A percentile compares a stretch with the other conserved stretches of the same genome.
phyloP scores from a whole-genome alignment of 768 basidiomycete genomes.

The Dictyophora rubrovolvata region DNA sequence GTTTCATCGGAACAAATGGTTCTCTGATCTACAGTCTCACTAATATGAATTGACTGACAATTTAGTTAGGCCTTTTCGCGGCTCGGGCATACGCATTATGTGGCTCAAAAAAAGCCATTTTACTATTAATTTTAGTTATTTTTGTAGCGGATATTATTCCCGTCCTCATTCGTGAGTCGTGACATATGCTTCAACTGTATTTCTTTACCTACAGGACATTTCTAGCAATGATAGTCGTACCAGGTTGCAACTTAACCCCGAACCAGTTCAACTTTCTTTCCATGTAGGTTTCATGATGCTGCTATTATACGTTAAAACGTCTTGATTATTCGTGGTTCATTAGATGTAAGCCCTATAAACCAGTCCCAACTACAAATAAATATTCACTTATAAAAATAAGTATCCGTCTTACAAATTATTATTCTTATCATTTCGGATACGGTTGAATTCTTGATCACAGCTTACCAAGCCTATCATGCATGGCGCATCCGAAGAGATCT shows the following conservation, averaged over 20 bases:
- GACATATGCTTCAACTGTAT: neutral
- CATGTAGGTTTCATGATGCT: neutral
- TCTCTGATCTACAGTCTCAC: neutral
- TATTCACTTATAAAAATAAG: neutral
- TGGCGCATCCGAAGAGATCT: neutral
- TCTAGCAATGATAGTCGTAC: neutral
- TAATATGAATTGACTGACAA: neutral
- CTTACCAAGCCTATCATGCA: neutral
- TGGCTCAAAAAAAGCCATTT: neutral
- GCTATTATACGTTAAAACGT: neutral
- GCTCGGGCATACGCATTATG: neutral
- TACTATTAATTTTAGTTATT: neutral
- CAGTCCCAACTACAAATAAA: too few species aligned
- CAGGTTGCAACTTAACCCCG: neutral
- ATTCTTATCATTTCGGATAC: neutral
- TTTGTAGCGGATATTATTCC: neutral
- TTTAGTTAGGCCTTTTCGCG: neutral
- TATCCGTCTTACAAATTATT: neutral
- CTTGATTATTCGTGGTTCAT: neutral
- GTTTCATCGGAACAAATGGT: neutral
- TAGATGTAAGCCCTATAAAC: neutral
- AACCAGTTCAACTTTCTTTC: neutral
- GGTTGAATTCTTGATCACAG: neutral
- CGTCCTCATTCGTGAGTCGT: neutral
- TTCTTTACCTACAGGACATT: neutral